phyloP scores from a whole-genome alignment of 352 stramenopile genomes.

The Pythium aristosporum region DNA sequence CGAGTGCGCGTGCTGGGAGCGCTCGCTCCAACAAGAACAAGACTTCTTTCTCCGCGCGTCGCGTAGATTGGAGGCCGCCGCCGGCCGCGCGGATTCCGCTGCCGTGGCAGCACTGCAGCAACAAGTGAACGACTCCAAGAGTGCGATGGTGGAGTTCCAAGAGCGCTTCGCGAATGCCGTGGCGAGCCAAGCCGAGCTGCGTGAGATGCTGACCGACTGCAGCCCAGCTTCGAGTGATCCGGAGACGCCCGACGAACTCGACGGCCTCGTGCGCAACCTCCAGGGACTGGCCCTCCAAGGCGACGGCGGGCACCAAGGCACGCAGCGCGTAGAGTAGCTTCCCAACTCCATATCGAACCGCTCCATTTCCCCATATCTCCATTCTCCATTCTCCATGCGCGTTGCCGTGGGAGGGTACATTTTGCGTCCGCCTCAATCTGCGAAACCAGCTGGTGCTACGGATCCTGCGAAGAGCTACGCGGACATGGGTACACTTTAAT shows the following conservation, averaged over 20 bases:
- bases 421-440: background rate
- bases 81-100: background rate
- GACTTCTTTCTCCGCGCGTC: background rate
- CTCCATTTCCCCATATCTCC: background rate
- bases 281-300: background rate
- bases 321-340: too few species aligned
- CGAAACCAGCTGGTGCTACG: background rate
- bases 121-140: background rate
- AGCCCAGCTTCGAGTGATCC: background rate
- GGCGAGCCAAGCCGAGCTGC: conserved; percentile 8
- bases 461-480: too few species aligned
- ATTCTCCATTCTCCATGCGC: background rate
- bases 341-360: background rate
- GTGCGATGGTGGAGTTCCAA: background rate
- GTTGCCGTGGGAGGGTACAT: conserved; percentile 6
- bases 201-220: conserved; percentile 1
- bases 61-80: background rate
- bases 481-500: too few species aligned
- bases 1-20: conserved; percentile 3
- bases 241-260: background rate
- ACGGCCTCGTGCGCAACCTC: background rate
- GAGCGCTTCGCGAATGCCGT: background rate
- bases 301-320: too few species aligned
- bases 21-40: background rate
- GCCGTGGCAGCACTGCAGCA: background rate